phyloP scores from a whole-genome alignment of 805 yeast species.

The Isabelozyma pseudorhagii region DNA sequence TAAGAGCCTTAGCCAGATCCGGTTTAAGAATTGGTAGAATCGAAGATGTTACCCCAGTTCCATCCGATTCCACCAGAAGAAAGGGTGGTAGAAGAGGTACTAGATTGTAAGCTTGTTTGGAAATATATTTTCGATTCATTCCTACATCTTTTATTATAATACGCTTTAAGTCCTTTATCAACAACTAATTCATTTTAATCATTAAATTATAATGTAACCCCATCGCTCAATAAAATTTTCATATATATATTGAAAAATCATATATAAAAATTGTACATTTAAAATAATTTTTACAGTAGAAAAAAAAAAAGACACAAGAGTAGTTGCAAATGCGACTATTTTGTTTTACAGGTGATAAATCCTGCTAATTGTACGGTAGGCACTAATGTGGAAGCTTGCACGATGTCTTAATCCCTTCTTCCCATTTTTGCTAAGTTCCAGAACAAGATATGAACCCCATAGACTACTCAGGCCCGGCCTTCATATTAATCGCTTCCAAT shows the following conservation, averaged over 20 bases:
- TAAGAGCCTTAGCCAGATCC: slow-evolving; percentile 99
- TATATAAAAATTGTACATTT: slow-evolving; percentile 10
- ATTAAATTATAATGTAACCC: background rate
- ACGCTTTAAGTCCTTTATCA: background rate
- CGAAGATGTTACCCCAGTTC: slow-evolving; percentile 99
- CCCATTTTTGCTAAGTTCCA: too few relatives aligned
- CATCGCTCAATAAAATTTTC: too few relatives aligned
- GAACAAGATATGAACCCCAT: too few relatives aligned
- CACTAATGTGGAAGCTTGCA: too few relatives aligned
- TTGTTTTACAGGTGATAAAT: too few relatives aligned
- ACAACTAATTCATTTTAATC: background rate
- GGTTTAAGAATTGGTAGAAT: slow-evolving; percentile 99
- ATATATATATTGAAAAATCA: background rate
- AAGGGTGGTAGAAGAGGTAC: slow-evolving; percentile 99
- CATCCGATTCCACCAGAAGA: slow-evolving; percentile 99
- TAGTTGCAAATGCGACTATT: background rate
- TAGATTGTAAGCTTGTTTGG: slow-evolving; percentile 66
- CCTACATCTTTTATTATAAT: slow-evolving; percentile 3
- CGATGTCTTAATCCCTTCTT: too few relatives aligned
- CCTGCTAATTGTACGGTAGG: too few relatives aligned
- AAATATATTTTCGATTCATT: slow-evolving; percentile 1
- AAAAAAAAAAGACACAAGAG: too few relatives aligned
- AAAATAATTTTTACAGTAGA: slow-evolving; percentile 1
- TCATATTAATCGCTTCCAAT: background rate
- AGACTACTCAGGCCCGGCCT: too few relatives aligned